phyloP scores from a whole-genome alignment of 345 rosid species.

The Hibiscus trionum region DNA sequence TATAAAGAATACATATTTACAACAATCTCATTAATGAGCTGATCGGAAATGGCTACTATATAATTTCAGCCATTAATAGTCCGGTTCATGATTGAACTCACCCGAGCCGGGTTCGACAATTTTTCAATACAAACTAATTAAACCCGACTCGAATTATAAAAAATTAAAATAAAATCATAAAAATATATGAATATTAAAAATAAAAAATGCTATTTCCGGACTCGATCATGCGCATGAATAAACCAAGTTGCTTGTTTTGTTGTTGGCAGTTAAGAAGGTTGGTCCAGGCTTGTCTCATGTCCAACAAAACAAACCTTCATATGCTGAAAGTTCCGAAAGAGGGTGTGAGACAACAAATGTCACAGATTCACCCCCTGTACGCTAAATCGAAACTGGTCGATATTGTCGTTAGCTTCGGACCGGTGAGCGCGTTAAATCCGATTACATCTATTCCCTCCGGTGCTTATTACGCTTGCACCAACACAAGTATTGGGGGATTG shows the following conservation, averaged over 20 bases:
- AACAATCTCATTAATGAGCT: background rate
- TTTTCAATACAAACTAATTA: background rate
- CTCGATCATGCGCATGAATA: background rate
- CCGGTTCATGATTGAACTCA: background rate
- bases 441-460: slow-evolving; percentile 23
- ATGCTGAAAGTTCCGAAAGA: background rate
- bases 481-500: slow-evolving; percentile 55
- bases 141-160: background rate
- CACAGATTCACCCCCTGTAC: slow-evolving; percentile 16
- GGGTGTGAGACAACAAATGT: background rate
- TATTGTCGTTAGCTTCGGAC: slow-evolving; percentile 16
- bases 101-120: background rate
- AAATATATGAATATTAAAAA: background rate
- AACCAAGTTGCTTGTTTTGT: background rate
- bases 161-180: background rate
- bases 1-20: too few relatives aligned
- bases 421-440: slow-evolving; percentile 8
- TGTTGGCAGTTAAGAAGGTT: background rate
- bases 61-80: background rate
- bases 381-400: slow-evolving; percentile 9
- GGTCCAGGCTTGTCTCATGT: background rate
- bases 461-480: slow-evolving; percentile 69
- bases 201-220: background rate
- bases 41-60: background rate
- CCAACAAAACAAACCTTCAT: background rate